These are phyloP conservation scores for Aspergillus nomiae DNA, from an alignment of 2,329 filamentous ascomycete species.

Conservation along the genomic window DNA sequence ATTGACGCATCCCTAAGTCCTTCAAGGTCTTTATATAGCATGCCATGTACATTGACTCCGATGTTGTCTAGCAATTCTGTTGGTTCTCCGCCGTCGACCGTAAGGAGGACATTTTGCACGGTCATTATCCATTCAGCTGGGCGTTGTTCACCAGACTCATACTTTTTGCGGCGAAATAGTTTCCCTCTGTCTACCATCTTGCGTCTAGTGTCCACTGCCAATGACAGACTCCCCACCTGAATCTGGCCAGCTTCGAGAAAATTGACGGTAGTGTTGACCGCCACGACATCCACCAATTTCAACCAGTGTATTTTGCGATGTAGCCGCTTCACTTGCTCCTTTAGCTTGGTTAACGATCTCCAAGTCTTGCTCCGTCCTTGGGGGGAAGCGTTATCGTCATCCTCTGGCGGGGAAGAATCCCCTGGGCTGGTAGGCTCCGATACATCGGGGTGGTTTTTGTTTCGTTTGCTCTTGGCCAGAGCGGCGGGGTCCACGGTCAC, in stretches of 20 bases:
- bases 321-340: constrained; percentile 82
- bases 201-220: constrained; percentile 85
- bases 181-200: constrained; percentile 90
- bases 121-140: constrained; percentile 95
- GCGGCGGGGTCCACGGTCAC: constrained; percentile 77
- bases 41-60: constrained; percentile 86
- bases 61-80: constrained; percentile 87
- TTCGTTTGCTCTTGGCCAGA: constrained; percentile 43
- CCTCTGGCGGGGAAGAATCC: constrained; percentile 19
- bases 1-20: constrained; percentile 89
- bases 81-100: constrained; percentile 78
- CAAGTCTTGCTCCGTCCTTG: constrained; percentile 69
- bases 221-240: constrained; percentile 79
- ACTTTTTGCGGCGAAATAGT: constrained; percentile 78
- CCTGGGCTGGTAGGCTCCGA: constrained; percentile 23
- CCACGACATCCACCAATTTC: constrained; percentile 83
- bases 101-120: constrained; percentile 83
- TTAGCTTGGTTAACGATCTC: constrained; percentile 74
- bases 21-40: constrained; percentile 80
- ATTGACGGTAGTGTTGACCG: constrained; percentile 74
- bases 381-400: constrained; percentile 18
- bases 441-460: constrained; percentile 23
- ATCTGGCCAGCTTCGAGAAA: constrained; percentile 80
- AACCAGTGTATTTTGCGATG: constrained; percentile 89
- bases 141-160: constrained; percentile 62